These are phyloP conservation scores for Apiotrichum akiyoshidainum DNA, from an alignment of 1,284 basidiomycete genomes.

Conservation along the genomic window DNA sequence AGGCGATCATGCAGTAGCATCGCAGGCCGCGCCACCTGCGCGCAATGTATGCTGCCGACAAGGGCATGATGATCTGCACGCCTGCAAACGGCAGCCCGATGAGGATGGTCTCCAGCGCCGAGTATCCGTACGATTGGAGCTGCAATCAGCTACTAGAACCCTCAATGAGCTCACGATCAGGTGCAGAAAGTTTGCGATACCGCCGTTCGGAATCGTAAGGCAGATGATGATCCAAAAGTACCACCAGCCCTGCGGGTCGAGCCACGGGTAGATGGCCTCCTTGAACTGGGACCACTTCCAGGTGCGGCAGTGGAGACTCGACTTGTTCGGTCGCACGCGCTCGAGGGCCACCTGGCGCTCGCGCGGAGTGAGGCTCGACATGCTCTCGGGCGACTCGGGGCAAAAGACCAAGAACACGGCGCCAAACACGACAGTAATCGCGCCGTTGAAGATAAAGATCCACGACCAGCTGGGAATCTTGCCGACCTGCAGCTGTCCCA, in stretches of 20 bases:
- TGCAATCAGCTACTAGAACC: slow-evolving; percentile 2
- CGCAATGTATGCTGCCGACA: slow-evolving; percentile 32
- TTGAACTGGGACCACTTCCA: slow-evolving; percentile 42
- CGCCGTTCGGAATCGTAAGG: slow-evolving; percentile 33
- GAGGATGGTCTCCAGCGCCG: slow-evolving; percentile 36
- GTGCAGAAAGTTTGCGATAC: slow-evolving; percentile 23
- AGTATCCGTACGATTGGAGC: slow-evolving; percentile 39
- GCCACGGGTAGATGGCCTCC: slow-evolving; percentile 37
- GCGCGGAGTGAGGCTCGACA: slow-evolving; percentile 24
- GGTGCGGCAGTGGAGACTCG: slow-evolving; percentile 29
- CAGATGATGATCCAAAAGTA: slow-evolving; percentile 16
- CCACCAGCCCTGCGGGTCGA: slow-evolving; percentile 33
- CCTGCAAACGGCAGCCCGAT: slow-evolving; percentile 34
- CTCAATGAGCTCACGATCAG: slow-evolving; percentile 18
- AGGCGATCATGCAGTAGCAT: slow-evolving; percentile 28
- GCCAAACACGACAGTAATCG: slow-evolving; percentile 36
- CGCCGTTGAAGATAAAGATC: slow-evolving; percentile 41
- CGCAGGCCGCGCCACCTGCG: slow-evolving; percentile 22
- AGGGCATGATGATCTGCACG: slow-evolving; percentile 35
- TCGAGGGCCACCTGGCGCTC: slow-evolving; percentile 36
- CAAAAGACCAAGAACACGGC: slow-evolving; percentile 32
- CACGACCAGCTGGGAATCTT: slow-evolving; percentile 33
- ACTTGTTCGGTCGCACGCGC: slow-evolving; percentile 40
- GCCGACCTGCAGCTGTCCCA: slow-evolving; percentile 32
- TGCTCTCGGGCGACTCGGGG: slow-evolving; percentile 35